Conservation (phyloP, 192 early-diverging fungal genomes). For the Podila verticillata region DNA sequence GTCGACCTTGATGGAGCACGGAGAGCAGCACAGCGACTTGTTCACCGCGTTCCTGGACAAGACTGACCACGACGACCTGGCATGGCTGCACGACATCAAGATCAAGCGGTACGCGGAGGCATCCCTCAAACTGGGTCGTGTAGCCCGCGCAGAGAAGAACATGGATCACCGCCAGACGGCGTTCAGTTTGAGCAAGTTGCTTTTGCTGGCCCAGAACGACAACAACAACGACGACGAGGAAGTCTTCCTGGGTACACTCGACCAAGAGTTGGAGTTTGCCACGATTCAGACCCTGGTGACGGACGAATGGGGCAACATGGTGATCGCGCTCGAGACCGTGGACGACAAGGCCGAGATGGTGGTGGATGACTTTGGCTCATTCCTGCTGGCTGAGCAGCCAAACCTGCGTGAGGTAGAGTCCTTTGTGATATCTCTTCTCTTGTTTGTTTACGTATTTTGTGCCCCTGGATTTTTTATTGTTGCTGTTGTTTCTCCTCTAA, state of each 20-base stretch:
- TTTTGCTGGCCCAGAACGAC: constrained; percentile 25
- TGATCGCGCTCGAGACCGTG: constrained; percentile 6
- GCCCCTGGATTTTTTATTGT: neutral
- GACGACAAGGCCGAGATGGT: constrained; percentile 18
- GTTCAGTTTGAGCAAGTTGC: constrained; percentile 36
- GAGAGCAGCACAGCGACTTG: constrained; percentile 29
- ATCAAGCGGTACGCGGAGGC: constrained; percentile 28
- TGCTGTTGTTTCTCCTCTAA: neutral
- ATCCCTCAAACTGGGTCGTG: constrained; percentile 16
- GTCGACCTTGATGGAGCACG: constrained; percentile 15
- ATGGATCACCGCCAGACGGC: constrained; percentile 33
- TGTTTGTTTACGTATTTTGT: neutral
- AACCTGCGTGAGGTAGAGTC: constrained; percentile 16
- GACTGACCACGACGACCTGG: constrained; percentile 23
- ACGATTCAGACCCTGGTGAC: constrained; percentile 27
- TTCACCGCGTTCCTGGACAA: constrained; percentile 31
- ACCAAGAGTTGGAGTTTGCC: constrained; percentile 29
- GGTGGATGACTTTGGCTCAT: constrained; percentile 14
- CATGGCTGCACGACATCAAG: constrained; percentile 51
- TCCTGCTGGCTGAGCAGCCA: constrained; percentile 11
- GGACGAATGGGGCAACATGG: constrained; percentile 21
- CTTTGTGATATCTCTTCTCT: neutral
- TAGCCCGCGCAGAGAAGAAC: constrained; percentile 25
- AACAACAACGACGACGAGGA: neutral
- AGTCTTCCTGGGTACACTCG: constrained; percentile 12